Percentiles rank a stretch among this genome's conserved stretches.
Conservation (phyloP, 805 yeast species). For the Metschnikowia lochheadii region DNA sequence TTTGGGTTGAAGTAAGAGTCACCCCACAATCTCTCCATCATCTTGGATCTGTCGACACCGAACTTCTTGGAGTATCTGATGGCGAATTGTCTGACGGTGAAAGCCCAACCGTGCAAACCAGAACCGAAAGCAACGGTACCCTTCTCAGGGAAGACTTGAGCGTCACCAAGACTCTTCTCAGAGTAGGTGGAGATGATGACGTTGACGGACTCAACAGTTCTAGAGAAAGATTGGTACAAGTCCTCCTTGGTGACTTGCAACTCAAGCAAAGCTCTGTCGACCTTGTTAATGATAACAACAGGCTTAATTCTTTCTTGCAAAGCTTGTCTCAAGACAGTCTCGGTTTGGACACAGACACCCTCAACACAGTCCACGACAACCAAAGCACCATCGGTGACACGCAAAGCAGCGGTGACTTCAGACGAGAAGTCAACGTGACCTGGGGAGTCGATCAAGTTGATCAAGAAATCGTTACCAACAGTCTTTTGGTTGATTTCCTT, state of each 20-base stretch:
- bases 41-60: conserved; percentile 96
- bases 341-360: conserved; percentile 99
- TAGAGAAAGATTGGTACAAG: conserved; percentile 94
- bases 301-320: conserved; percentile 99
- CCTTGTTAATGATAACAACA: conserved; percentile 97
- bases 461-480: conserved; percentile 89
- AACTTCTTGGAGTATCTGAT: conserved; percentile 97
- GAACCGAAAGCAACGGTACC: conserved; percentile 99
- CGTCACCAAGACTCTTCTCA: conserved; percentile 89
- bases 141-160: conserved; percentile 96
- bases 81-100: conserved; percentile 98
- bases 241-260: conserved; percentile 99
- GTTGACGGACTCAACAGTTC: conserved; percentile 99
- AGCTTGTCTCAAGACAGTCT: conserved; percentile 98
- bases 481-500: conserved; percentile 91
- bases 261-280: conserved; percentile 98
- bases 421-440: conserved; percentile 99
- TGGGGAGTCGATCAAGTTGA: conserved; percentile 98
- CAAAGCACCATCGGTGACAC: conserved; percentile 99
- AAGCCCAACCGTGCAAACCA: conserved; percentile 99
- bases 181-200: conserved; percentile 94
- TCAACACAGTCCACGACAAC: conserved; percentile 99
- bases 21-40: conserved; percentile 99
- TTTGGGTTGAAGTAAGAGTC: conserved; percentile 99
- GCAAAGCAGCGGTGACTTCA: conserved; percentile 99